Evolutionary conservation across 2,329 filamentous ascomycete species (phyloP), one percentile per base, ranked within the genome.

Genomic region (Paracoccidioides lutzii): DNA sequence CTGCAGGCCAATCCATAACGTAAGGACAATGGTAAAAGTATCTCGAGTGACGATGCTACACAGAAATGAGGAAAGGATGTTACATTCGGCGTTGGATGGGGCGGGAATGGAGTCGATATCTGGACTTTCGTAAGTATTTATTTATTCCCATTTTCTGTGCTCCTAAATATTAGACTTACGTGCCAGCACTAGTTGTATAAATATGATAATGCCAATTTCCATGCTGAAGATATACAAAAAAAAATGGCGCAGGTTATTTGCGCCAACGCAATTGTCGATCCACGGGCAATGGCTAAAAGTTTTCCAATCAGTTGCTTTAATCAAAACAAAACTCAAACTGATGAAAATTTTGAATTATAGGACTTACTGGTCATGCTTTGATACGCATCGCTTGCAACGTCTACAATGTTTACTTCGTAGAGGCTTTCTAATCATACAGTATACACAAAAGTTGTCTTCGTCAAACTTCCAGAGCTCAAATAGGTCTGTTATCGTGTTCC

Each of bases 201-300:
- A 84, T 1, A 81, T 64, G 2, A 87, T 61, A 40, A 97, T 85
- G 35, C 89, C 89, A 14, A 87, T 60, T 55, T 89, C 87, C 59
- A 98, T 74, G 64, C 74, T 83, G 44, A 94, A 74, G 15, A 98
- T 80, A 68, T 97, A 98, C 52, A 96, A 75, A 65, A 96, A 87
- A 71, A 98, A 98, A 63, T 96, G 90, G 12, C 93, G 84, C 66
- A 97, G 87, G 69, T 97, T 98, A 74, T 97, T 97, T 60, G 93
- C 81, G 45, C 88, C 93, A 44, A 98, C 82, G 65, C 93, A 98
- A 71, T 96, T 97, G 73, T 95, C 87, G 30, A 97, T 88, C 93
- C 93, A 98, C 0, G 93, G 93, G 66, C 93, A 98, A 68, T 98
- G 93, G 66, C 89, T 94, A 61, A 22, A 22, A 22, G 37, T n/a